Base-by-base conservation (phyloP, 805 yeast species). In the Ogataea trehaloabstinens region DNA sequence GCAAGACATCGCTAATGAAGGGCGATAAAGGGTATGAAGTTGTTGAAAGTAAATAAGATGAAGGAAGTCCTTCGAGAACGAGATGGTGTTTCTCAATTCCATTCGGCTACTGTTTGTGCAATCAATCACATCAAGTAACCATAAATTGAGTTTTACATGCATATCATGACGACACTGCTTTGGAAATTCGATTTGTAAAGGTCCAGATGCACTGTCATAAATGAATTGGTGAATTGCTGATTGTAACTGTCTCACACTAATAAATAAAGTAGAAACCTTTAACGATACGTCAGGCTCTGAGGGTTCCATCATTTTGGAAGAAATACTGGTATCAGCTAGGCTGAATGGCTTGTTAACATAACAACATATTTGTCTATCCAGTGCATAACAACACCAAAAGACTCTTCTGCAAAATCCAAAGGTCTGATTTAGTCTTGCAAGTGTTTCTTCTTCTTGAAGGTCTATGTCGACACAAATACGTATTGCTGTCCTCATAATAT, bases 351-450 rank as follows among this genome's bases (percentile, higher is more conserved):
- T 56, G 31, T 66, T 68, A 32, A 70, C 58, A 42, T 72, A 72
- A 44, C 68, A 67, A 46, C 75, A 69, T 18, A 71, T 64, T 46
- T 71, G 77, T 10, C 76, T 48, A 43, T 72, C 77, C 27, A 71
- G 46, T 5, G 71, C 54, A 43, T 72, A 72, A 2, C 73, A 62
- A 50, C 74, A 68, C 77, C 77, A 72, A 38, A 71, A 71, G 7
- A 66, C 42, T 28, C 67, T 40, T 37, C 69, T 49, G 15, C 43
- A 44, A 15, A 46, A 49, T n/a, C 20, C 27, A 6, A 24, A 17
- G 6, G 31, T 19, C 3, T 18, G 17, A 10, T 24, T 40, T 10
- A 24, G n/a, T 12, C 25, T 27, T 15, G 11, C 17, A 8, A 53
- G 10, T 19, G 39, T 35, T 4, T 41, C 22, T 39, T 71, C 74